Conservation (phyloP, 1,139 yeast genomes). For the Blastobotrys buckinghamii region DNA sequence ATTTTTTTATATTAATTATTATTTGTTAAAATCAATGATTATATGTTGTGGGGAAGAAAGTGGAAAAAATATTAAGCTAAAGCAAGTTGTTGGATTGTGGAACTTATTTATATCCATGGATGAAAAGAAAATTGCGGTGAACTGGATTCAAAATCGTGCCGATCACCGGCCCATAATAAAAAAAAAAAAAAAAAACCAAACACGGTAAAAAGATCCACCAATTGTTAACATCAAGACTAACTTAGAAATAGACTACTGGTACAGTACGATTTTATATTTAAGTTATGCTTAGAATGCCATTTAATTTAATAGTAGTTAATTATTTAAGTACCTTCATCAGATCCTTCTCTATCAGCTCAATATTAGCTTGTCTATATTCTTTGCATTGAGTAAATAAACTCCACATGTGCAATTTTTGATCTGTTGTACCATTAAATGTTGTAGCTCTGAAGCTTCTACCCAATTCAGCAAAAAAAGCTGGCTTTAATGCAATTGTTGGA, state of each 20-base stretch:
- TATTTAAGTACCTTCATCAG: slow-evolving; percentile 4
- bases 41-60: neutral
- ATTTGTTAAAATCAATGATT: neutral
- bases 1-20: neutral
- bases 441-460: slow-evolving; percentile 11
- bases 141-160: too few relatives aligned
- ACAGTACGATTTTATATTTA: too few relatives aligned
- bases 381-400: slow-evolving; percentile 12
- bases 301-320: too few relatives aligned
- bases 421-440: neutral
- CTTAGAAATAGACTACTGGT: too few relatives aligned
- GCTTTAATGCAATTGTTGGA: slow-evolving; percentile 15
- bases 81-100: too few relatives aligned
- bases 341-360: slow-evolving; percentile 12
- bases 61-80: too few relatives aligned
- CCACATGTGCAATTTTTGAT: slow-evolving; percentile 9
- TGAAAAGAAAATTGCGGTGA: too few relatives aligned
- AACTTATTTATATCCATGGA: too few relatives aligned
- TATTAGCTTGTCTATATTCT: slow-evolving; percentile 12
- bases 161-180: neutral
- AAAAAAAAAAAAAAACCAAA: neutral
- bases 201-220: neutral
- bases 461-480: slow-evolving; percentile 18
- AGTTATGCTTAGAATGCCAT: too few relatives aligned
- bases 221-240: too few relatives aligned